phyloP scores from a whole-genome alignment of 2,329 filamentous ascomycete genomes.

The Sarocladium brachiariae region DNA sequence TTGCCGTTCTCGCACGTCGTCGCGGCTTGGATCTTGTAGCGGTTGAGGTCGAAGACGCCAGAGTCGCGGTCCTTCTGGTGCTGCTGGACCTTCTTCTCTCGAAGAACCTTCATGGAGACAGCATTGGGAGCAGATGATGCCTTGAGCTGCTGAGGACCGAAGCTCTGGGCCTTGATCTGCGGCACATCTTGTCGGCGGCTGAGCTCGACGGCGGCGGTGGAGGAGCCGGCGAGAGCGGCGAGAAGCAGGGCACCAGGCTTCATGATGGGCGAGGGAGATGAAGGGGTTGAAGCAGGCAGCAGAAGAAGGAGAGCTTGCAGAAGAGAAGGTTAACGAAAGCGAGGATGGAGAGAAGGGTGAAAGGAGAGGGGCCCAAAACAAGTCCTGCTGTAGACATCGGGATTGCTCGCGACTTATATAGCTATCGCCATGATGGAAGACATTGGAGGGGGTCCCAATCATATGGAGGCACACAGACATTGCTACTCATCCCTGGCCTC shows the following conservation, averaged over 20 bases:
- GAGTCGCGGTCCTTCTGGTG: constrained; percentile 8
- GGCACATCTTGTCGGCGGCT: constrained; percentile 2
- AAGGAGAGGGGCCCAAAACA: background rate
- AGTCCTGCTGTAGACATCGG: background rate
- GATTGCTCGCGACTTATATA: background rate
- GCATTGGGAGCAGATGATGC: constrained; percentile 14
- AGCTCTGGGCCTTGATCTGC: constrained; percentile 7
- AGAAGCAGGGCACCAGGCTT: constrained; percentile 12
- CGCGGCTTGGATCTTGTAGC: constrained; percentile 12
- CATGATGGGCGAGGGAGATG: constrained; percentile 11
- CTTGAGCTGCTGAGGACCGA: constrained; percentile 11
- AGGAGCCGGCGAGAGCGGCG: constrained; percentile 10
- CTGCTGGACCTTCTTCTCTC: constrained; percentile 13
- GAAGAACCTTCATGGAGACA: constrained; percentile 13
- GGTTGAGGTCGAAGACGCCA: constrained; percentile 15
- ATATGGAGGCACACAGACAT: too few relatives aligned
- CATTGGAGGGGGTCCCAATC: too few relatives aligned
- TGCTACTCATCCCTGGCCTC: too few relatives aligned
- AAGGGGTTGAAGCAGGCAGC: too few relatives aligned
- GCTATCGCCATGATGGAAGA: background rate
- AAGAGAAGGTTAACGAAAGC: background rate
- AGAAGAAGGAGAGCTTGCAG: background rate
- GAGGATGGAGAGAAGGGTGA: background rate
- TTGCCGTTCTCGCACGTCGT: constrained; percentile 23
- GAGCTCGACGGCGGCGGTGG: constrained; percentile 6